These are phyloP conservation scores for Biscutella laevigata DNA, from an alignment of 441 rosid species.

Conservation along the genomic window DNA sequence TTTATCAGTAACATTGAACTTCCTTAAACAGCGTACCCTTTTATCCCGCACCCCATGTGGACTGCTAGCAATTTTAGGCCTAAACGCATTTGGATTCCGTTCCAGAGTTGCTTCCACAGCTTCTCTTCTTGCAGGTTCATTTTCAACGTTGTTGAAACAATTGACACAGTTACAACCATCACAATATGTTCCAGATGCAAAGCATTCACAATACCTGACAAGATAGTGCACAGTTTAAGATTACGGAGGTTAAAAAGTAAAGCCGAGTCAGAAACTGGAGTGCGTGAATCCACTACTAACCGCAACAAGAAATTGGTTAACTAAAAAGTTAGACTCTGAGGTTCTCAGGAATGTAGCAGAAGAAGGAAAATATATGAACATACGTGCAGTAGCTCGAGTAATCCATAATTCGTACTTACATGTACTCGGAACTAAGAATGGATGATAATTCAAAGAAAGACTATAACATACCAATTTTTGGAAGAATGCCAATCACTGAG, in stretches of 20 bases:
- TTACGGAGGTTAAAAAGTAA: not conserved
- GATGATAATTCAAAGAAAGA: not conserved
- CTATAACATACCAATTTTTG: not conserved
- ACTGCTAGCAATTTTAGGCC: slow-evolving; percentile 89
- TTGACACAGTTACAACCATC: slow-evolving; percentile 89
- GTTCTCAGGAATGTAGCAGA: not conserved
- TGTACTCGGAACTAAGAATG: not conserved
- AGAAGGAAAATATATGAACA: slow-evolving; percentile 4
- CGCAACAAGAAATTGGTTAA: not conserved
- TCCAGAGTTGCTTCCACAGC: slow-evolving; percentile 66
- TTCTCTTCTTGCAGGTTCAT: slow-evolving; percentile 66
- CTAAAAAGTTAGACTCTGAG: not conserved
- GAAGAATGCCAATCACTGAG: not conserved
- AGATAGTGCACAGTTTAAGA: no score
- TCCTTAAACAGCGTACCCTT: slow-evolving; percentile 56
- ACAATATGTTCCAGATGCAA: slow-evolving; percentile 83
- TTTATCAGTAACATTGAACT: no score
- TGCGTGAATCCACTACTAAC: not conserved
- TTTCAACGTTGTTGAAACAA: slow-evolving; percentile 82
- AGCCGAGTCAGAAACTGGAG: not conserved
- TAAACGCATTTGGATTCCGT: slow-evolving; percentile 91
- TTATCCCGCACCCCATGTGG: slow-evolving; percentile 54
- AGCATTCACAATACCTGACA: slow-evolving; percentile 98
- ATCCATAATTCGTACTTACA: not conserved
- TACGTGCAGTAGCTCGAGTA: no score